A percentile compares a stretch with the other conserved stretches of the same genome.
Evolutionary conservation across 2,329 filamentous ascomycete genomes (phyloP).

Genomic region (Paraphoma chrysanthemicola): DNA sequence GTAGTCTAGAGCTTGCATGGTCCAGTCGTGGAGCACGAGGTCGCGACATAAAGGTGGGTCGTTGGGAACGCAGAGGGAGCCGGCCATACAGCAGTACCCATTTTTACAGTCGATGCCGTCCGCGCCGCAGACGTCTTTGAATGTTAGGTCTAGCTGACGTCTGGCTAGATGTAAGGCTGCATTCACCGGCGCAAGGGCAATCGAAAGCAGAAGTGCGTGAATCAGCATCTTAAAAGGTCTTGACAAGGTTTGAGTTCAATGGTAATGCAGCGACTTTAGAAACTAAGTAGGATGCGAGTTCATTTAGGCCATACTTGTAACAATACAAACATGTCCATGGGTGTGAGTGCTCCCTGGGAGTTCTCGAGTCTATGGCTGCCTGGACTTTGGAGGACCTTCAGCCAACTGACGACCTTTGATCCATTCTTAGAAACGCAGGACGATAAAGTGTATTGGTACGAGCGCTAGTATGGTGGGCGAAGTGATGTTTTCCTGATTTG

Average conservation of each 20-base stretch:
- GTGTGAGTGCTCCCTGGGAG: no score
- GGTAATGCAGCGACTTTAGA: no score
- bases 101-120: not conserved
- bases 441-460: not conserved
- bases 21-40: conserved; percentile 1
- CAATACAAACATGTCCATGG: no score
- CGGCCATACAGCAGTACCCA: conserved; percentile 3
- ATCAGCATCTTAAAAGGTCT: not conserved
- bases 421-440: not conserved
- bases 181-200: not conserved
- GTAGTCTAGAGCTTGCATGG: conserved; percentile 1
- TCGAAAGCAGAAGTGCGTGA: not conserved
- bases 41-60: conserved; percentile 4
- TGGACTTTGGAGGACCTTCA: not conserved
- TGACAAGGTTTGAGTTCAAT: not conserved
- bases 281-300: no score
- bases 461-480: no score
- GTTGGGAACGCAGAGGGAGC: conserved; percentile 1
- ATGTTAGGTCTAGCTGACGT: not conserved
- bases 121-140: conserved; percentile 2
- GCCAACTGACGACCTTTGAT: not conserved
- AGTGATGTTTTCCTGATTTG: not conserved
- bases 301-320: no score
- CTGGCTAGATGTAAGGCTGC: conserved; percentile 2
- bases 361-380: no score